phyloP scores from a whole-genome alignment of 78 protist species.

The Protostelium mycophagum region DNA sequence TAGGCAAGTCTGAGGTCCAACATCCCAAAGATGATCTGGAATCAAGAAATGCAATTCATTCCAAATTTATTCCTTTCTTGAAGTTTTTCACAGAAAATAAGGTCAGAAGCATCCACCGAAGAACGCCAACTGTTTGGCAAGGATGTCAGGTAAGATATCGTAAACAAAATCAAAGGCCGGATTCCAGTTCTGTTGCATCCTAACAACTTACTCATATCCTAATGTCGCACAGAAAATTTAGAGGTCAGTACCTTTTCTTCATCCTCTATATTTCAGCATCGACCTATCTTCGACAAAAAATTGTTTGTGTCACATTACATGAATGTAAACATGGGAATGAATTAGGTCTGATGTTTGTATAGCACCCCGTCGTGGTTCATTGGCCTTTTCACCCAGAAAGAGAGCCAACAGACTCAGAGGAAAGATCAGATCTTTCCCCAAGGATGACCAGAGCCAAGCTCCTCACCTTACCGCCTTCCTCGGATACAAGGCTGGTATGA shows the following conservation, averaged over 20 bases:
- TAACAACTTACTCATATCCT: neutral
- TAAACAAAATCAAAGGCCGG: neutral
- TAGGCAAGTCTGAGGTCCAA: neutral
- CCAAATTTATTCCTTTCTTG: neutral
- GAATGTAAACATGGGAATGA: neutral
- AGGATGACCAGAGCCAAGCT: slow-evolving; percentile 88
- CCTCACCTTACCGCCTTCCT: slow-evolving; percentile 99
- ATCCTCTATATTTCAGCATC: neutral
- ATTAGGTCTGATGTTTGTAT: neutral
- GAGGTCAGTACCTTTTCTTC: slow-evolving; percentile 15
- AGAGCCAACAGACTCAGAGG: slow-evolving; percentile 92
- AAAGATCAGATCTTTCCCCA: slow-evolving; percentile 93
- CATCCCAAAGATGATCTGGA: neutral
- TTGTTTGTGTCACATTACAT: neutral
- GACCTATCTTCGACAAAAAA: neutral
- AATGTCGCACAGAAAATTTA: slow-evolving; percentile 62
- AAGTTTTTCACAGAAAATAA: neutral
- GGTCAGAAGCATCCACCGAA: neutral
- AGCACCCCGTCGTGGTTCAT: slow-evolving; percentile 99
- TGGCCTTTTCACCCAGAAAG: slow-evolving; percentile 99
- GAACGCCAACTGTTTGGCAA: neutral
- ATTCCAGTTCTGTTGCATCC: neutral
- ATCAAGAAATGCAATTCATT: too few relatives aligned
- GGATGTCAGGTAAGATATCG: neutral
- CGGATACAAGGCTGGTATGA: slow-evolving; percentile 99